These are phyloP conservation scores for Naganishia onofrii DNA, from an alignment of 768 basidiomycete species.

Conservation along the genomic window DNA sequence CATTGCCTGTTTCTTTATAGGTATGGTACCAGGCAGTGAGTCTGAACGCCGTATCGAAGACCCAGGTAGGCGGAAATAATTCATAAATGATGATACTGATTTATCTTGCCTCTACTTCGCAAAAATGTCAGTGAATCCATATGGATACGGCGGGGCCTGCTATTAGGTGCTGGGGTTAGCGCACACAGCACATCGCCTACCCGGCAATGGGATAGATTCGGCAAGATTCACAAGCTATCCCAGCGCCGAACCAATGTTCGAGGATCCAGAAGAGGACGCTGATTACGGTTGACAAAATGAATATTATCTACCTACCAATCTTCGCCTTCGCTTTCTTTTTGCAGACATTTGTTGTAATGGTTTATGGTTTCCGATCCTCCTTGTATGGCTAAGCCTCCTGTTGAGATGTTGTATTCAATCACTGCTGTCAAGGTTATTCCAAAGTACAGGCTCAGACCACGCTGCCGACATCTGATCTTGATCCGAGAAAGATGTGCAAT, in stretches of 20 bases:
- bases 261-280: too few species aligned
- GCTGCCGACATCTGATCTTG: too few species aligned
- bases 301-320: not conserved
- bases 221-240: too few species aligned
- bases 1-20: too few species aligned
- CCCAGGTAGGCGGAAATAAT: not conserved
- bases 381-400: not conserved
- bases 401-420: not conserved
- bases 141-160: constrained; percentile 17
- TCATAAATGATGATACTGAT: not conserved
- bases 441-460: too few species aligned
- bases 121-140: constrained; percentile 6
- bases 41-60: not conserved
- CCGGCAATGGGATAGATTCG: too few species aligned
- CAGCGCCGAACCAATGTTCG: too few species aligned
- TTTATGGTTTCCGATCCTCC: not conserved
- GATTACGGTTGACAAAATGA: too few species aligned
- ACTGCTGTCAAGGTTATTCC: not conserved
- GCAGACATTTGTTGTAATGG: not conserved
- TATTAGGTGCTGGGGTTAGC: not conserved
- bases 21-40: constrained; percentile 12
- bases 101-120: not conserved
- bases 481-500: not conserved
- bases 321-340: not conserved
- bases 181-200: not conserved